Percentiles rank a stretch among this genome's conserved stretches.
Evolutionary conservation across 257 asterid genomes (phyloP).

Genomic region (Solanum paucissectum): DNA sequence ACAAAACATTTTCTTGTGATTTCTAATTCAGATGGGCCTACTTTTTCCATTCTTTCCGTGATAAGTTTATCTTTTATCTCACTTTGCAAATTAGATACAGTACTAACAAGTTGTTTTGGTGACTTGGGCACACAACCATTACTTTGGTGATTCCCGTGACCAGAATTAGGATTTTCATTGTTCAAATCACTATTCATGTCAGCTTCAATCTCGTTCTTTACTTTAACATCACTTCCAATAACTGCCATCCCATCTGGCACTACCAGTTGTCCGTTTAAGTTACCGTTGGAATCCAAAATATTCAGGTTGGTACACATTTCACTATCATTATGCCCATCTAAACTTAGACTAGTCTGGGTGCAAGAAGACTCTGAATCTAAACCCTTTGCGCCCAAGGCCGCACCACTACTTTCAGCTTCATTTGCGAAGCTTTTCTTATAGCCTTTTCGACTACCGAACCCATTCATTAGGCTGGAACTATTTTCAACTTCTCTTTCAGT

Average conservation of each 20-base stretch:
- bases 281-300: conserved; percentile 28
- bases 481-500: conserved; percentile 26
- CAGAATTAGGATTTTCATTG: conserved; percentile 19
- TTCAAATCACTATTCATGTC: conserved; percentile 17
- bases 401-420: conserved; percentile 21
- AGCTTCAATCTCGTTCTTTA: conserved; percentile 25
- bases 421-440: conserved; percentile 15
- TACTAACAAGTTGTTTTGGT: conserved; percentile 23
- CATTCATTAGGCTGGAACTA: conserved; percentile 40
- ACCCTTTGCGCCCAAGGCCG: conserved; percentile 24
- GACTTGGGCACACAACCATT: conserved; percentile 24
- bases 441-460: conserved; percentile 19
- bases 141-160: conserved; percentile 24
- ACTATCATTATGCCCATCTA: conserved; percentile 38
- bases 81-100: conserved; percentile 21
- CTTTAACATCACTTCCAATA: conserved; percentile 22
- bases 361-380: conserved; percentile 62
- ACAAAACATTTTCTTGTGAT: conserved; percentile 20
- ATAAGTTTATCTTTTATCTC: conserved; percentile 23
- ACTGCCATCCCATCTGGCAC: conserved; percentile 15
- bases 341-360: conserved; percentile 29
- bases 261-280: conserved; percentile 14
- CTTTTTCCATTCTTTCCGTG: conserved; percentile 22
- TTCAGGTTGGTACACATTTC: conserved; percentile 26
- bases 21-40: conserved; percentile 24